These are phyloP conservation scores for Penicillium nordicum DNA, from an alignment of 2,329 filamentous ascomycete genomes.

Conservation along the genomic window DNA sequence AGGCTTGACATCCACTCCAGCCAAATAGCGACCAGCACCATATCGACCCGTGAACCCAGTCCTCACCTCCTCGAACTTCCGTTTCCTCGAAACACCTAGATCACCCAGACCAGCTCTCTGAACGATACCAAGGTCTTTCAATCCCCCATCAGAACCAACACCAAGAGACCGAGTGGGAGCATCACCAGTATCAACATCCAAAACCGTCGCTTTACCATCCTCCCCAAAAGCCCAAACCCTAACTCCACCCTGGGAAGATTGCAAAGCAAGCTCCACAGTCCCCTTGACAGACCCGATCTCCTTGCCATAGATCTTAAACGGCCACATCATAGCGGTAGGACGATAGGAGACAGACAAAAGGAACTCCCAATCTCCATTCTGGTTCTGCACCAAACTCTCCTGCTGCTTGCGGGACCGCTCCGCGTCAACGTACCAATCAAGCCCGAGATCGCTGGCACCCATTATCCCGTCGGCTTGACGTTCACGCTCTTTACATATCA, in stretches of 20 bases:
- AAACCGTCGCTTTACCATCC: slow-evolving; percentile 45
- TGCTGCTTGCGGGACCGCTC: slow-evolving; percentile 26
- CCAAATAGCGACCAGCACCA: slow-evolving; percentile 15
- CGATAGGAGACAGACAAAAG: slow-evolving; percentile 35
- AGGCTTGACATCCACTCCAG: slow-evolving; percentile 7
- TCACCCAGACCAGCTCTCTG: slow-evolving; percentile 6
- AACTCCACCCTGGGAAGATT: slow-evolving; percentile 42
- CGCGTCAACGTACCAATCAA: slow-evolving; percentile 33
- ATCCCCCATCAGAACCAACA: slow-evolving; percentile 24
- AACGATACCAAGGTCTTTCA: slow-evolving; percentile 21
- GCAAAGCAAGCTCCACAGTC: slow-evolving; percentile 51
- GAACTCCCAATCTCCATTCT: slow-evolving; percentile 43
- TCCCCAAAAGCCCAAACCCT: slow-evolving; percentile 53
- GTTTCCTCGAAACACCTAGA: slow-evolving; percentile 21
- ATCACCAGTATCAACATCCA: slow-evolving; percentile 42
- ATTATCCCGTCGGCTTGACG: slow-evolving; percentile 32
- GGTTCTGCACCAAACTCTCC: slow-evolving; percentile 33
- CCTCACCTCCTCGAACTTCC: slow-evolving; percentile 22
- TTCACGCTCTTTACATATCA: slow-evolving; percentile 35
- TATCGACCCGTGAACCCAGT: slow-evolving; percentile 26
- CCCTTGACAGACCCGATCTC: slow-evolving; percentile 46
- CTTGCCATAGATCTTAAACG: slow-evolving; percentile 50
- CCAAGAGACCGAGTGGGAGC: slow-evolving; percentile 16
- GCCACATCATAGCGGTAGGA: slow-evolving; percentile 45
- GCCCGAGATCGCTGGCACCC: slow-evolving; percentile 33